phyloP scores from a whole-genome alignment of 2,329 filamentous ascomycete genomes.

The Scedosporium boydii region DNA sequence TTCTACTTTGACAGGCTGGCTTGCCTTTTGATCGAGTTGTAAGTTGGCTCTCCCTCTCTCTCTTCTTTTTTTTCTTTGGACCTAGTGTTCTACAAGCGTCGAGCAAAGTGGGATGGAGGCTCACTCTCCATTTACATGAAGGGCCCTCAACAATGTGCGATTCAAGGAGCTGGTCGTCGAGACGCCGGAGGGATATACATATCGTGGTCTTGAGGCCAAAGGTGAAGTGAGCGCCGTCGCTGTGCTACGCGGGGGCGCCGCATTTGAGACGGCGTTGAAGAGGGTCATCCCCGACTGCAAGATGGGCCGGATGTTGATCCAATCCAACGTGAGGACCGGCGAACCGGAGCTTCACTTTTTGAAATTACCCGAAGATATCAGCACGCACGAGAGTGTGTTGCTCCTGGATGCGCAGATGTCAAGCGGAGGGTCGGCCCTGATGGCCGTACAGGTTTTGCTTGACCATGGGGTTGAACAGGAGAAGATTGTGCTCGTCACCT shows the following conservation, averaged over 20 bases:
- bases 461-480: constrained; percentile 84
- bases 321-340: constrained; percentile 74
- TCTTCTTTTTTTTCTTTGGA: too few relatives aligned
- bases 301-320: constrained; percentile 81
- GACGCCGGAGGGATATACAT: constrained; percentile 62
- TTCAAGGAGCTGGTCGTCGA: constrained; percentile 56
- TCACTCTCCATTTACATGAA: constrained; percentile 20
- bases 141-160: constrained; percentile 66
- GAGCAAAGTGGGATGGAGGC: constrained; percentile 6
- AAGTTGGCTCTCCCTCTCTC: constrained; percentile 16
- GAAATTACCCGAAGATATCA: constrained; percentile 66
- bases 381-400: constrained; percentile 68
- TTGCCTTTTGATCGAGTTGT: constrained; percentile 74
- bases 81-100: background rate
- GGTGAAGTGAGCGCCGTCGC: constrained; percentile 80
- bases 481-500: constrained; percentile 86
- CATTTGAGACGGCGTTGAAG: constrained; percentile 78
- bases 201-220: constrained; percentile 60
- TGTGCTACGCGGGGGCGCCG: constrained; percentile 78
- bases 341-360: constrained; percentile 92
- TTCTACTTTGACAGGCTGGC: constrained; percentile 94
- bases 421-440: constrained; percentile 73
- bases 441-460: constrained; percentile 92
- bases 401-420: constrained; percentile 92
- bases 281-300: constrained; percentile 88